Percentiles rank a stretch among this genome's conserved stretches.
phyloP scores from a whole-genome alignment of 2,329 filamentous ascomycete species.

The Sclerotinia sclerotiorum region DNA sequence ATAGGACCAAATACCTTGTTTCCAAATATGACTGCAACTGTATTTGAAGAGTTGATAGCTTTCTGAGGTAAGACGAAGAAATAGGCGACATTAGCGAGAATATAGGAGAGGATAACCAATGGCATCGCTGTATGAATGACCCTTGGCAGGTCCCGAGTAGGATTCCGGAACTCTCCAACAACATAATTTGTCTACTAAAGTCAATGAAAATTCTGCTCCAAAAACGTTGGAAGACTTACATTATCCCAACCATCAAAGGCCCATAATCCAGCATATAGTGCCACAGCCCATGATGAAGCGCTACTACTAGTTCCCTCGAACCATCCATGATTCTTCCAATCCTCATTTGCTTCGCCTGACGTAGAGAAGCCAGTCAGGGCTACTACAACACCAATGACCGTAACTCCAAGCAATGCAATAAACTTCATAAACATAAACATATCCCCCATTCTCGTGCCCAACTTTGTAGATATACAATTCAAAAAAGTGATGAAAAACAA shows the following conservation, averaged over 20 bases:
- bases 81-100: constrained; percentile 90
- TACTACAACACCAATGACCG: constrained; percentile 84
- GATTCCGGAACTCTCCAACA: constrained; percentile 93
- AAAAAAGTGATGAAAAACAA: constrained; percentile 75
- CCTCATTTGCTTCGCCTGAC: constrained; percentile 70
- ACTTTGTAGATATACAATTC: constrained; percentile 86
- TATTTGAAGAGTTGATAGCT: constrained; percentile 84
- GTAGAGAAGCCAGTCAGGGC: constrained; percentile 81
- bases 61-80: constrained; percentile 85
- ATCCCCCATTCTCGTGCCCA: constrained; percentile 86
- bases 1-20: constrained; percentile 82
- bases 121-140: constrained; percentile 98
- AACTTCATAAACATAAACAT: constrained; percentile 98
- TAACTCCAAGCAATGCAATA: constrained; percentile 80
- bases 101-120: constrained; percentile 84
- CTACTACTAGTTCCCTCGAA: constrained; percentile 82
- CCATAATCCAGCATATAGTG: constrained; percentile 93
- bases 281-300: constrained; percentile 86
- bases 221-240: constrained; percentile 54
- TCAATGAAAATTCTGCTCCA: constrained; percentile 32
- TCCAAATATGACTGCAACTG: constrained; percentile 93
- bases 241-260: constrained; percentile 99
- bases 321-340: constrained; percentile 88
- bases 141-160: constrained; percentile 81
- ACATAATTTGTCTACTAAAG: constrained; percentile 84